Conservation (phyloP, 2,329 filamentous ascomycete genomes). For the Trichoderma arundinaceum region DNA sequence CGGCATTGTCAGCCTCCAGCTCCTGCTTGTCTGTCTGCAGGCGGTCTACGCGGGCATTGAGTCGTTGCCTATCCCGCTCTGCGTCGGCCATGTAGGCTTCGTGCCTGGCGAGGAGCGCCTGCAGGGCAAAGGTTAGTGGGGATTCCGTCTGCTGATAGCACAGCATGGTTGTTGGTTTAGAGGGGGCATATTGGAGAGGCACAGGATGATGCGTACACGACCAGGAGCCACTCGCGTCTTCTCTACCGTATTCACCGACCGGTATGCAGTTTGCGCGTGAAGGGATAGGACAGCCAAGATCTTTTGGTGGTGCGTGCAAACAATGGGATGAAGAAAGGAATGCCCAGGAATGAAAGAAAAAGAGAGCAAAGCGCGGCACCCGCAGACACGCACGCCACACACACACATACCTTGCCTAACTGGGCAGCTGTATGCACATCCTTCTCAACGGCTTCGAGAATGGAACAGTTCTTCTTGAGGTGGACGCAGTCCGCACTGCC, state of each 20-base stretch:
- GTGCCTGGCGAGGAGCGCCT: constrained; percentile 91
- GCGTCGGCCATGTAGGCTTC: constrained; percentile 94
- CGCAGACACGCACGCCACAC: constrained; percentile 7
- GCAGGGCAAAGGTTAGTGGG: constrained; percentile 73
- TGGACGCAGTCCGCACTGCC: constrained; percentile 79
- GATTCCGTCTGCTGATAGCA: constrained; percentile 41
- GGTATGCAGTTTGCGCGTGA: constrained; percentile 18
- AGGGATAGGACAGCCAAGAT: background rate
- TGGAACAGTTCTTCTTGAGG: constrained; percentile 77
- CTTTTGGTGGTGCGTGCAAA: background rate
- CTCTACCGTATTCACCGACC: background rate
- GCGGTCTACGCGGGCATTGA: constrained; percentile 73
- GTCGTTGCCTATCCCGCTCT: constrained; percentile 78
- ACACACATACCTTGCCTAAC: constrained; percentile 79
- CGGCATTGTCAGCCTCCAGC: constrained; percentile 77
- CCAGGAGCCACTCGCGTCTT: background rate
- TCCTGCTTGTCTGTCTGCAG: constrained; percentile 76
- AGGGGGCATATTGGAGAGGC: background rate
- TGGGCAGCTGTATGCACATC: constrained; percentile 86
- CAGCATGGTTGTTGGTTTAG: constrained; percentile 2
- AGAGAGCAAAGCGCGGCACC: constrained; percentile 7
- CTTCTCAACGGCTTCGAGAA: constrained; percentile 81
- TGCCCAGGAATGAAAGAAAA: background rate
- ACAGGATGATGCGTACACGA: constrained; percentile 19
- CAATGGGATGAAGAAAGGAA: constrained; percentile 11